These are phyloP conservation scores for Mucor irregularis DNA, from an alignment of 371 early-diverging fungal genomes.

Conservation along the genomic window DNA sequence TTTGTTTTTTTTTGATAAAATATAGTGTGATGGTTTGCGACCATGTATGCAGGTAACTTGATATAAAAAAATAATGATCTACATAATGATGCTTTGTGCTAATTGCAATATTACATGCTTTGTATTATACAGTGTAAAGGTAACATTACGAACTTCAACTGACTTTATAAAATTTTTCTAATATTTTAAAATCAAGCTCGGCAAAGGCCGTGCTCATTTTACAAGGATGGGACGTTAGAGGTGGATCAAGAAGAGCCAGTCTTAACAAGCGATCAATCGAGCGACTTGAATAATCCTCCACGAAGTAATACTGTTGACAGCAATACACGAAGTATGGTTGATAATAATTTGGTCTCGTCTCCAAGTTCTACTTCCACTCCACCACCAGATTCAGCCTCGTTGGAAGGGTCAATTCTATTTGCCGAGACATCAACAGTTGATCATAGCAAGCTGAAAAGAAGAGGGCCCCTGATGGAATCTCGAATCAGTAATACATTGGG, in stretches of 20 bases:
- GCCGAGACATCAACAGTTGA: constrained; percentile 13
- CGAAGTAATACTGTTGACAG: background rate
- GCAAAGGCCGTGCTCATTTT: constrained; percentile 27
- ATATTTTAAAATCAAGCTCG: constrained; percentile 15
- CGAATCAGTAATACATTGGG: constrained; percentile 16
- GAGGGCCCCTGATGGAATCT: constrained; percentile 23
- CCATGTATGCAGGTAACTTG: background rate
- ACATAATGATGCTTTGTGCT: no score
- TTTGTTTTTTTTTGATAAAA: background rate
- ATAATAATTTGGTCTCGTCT: no score
- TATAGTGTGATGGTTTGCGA: no score
- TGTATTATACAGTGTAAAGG: background rate
- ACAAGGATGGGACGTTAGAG: constrained; percentile 29
- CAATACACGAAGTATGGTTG: background rate
- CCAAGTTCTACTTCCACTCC: background rate
- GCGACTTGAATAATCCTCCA: no score
- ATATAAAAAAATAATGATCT: no score
- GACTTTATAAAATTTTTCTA: background rate
- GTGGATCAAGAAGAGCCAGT: constrained; percentile 1
- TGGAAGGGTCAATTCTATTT: constrained; percentile 16
- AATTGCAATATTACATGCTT: no score
- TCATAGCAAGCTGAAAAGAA: constrained; percentile 20
- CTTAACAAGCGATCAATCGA: background rate
- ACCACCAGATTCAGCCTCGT: background rate
- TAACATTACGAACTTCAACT: background rate